phyloP scores from a whole-genome alignment of 1,139 yeast genomes.

The Sugiyamaella novakii region DNA sequence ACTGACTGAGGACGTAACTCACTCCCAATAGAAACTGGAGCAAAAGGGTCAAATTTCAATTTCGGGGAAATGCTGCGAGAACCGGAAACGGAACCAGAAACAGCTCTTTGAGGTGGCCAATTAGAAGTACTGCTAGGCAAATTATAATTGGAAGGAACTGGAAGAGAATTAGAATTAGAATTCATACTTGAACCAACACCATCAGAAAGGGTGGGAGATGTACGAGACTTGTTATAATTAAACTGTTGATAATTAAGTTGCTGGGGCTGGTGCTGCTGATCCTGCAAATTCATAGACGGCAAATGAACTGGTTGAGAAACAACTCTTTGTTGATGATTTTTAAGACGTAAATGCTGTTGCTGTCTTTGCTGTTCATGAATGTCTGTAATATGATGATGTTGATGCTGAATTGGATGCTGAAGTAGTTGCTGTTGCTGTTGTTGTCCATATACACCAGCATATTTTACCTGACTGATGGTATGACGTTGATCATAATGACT shows the following conservation, averaged over 20 bases:
- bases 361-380: slow-evolving; percentile 7
- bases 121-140: neutral
- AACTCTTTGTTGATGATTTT: slow-evolving; percentile 14
- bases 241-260: slow-evolving; percentile 4
- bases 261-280: neutral
- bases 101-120: slow-evolving; percentile 14
- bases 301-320: slow-evolving; percentile 15
- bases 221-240: neutral
- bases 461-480: neutral
- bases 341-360: slow-evolving; percentile 4
- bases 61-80: slow-evolving; percentile 22
- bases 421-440: slow-evolving; percentile 9
- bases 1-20: slow-evolving; percentile 14
- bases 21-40: slow-evolving; percentile 20
- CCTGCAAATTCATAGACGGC: slow-evolving; percentile 3
- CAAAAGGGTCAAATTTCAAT: slow-evolving; percentile 28
- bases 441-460: slow-evolving; percentile 3
- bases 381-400: slow-evolving; percentile 2
- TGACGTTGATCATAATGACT: neutral
- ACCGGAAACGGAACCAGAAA: slow-evolving; percentile 9
- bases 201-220: slow-evolving; percentile 4
- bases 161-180: neutral
- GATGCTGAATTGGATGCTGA: slow-evolving; percentile 11
- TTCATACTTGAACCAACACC: neutral
- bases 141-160: neutral